Conservation (phyloP, 495 filamentous ascomycete genomes). For the Aspergillus nanangensis region DNA sequence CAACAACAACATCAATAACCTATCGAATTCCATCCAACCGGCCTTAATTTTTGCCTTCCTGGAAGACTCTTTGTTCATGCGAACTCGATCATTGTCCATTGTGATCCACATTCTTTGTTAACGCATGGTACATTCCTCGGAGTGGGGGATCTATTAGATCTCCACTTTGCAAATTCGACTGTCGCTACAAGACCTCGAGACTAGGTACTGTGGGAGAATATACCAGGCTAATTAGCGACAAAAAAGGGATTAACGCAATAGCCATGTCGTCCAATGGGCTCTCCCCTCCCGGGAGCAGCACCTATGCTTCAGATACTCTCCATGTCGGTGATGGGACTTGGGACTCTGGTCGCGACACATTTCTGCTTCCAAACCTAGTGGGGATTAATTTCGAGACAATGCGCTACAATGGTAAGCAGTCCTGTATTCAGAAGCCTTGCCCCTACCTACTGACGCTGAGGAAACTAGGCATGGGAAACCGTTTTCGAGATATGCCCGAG, state of each 20-base stretch:
- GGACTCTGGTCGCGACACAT: slow-evolving; percentile 78
- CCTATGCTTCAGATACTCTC: slow-evolving; percentile 77
- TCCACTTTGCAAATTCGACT: slow-evolving; percentile 25
- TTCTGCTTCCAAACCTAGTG: slow-evolving; percentile 80
- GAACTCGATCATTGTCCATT: too few relatives aligned
- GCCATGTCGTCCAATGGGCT: slow-evolving; percentile 51
- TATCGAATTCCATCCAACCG: too few relatives aligned
- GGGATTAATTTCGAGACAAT: slow-evolving; percentile 92
- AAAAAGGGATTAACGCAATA: too few relatives aligned
- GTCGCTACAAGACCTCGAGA: too few relatives aligned
- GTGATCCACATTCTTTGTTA: slow-evolving; percentile 12
- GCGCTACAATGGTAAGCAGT: slow-evolving; percentile 79
- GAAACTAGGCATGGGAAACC: slow-evolving; percentile 80
- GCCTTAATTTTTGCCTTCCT: too few relatives aligned
- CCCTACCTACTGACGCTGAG: neutral
- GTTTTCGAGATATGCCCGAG: slow-evolving; percentile 67
- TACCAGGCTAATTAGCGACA: too few relatives aligned
- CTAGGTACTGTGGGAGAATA: neutral
- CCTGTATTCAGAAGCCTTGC: neutral
- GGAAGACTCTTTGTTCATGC: too few relatives aligned
- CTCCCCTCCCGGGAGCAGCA: slow-evolving; percentile 74
- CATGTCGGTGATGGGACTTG: slow-evolving; percentile 90
- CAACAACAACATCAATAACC: too few relatives aligned
- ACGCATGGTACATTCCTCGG: slow-evolving; percentile 47
- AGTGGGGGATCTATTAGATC: slow-evolving; percentile 47